These are phyloP conservation scores for Anthracocystis setariae DNA, from an alignment of 1,284 basidiomycete species.

Conservation along the genomic window DNA sequence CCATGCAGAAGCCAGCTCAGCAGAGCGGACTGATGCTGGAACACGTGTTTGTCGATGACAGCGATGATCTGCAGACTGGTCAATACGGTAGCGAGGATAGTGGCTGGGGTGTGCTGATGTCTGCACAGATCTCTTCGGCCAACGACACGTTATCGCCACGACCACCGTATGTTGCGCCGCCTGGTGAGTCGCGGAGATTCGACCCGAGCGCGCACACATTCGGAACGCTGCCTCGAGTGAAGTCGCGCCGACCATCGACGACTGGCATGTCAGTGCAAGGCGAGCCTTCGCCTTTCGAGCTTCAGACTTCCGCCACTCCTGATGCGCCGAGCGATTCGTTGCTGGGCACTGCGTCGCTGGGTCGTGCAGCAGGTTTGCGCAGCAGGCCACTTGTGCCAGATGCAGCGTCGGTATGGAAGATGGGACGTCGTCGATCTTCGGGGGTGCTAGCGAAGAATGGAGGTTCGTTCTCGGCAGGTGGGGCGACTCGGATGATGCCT, in stretches of 20 bases:
- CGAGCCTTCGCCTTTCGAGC: slow-evolving; percentile 15
- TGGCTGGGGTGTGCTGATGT: slow-evolving; percentile 3
- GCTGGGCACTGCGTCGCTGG: slow-evolving; percentile 11
- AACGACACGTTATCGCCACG: background rate
- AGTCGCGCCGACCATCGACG: slow-evolving; percentile 11
- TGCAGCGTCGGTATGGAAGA: slow-evolving; percentile 23
- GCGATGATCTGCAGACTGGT: slow-evolving; percentile 1
- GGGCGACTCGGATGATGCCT: slow-evolving; percentile 23
- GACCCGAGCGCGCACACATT: no score
- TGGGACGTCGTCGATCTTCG: slow-evolving; percentile 35
- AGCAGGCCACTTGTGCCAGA: slow-evolving; percentile 3
- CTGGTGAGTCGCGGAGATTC: background rate
- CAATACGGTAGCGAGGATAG: slow-evolving; percentile 4
- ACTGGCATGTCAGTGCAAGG: slow-evolving; percentile 17
- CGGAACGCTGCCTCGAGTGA: slow-evolving; percentile 11
- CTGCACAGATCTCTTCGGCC: background rate
- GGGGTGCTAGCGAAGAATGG: background rate
- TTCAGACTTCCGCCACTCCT: background rate
- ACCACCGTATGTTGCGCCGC: background rate
- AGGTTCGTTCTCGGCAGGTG: slow-evolving; percentile 4
- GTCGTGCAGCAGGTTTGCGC: slow-evolving; percentile 9
- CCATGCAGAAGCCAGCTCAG: slow-evolving; percentile 5
- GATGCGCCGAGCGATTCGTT: background rate
- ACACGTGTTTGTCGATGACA: slow-evolving; percentile 35
- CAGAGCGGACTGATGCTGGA: slow-evolving; percentile 25